Evolutionary conservation across 2,329 filamentous ascomycete genomes (phyloP).

Genomic region (Stachybotrys echinatus): DNA sequence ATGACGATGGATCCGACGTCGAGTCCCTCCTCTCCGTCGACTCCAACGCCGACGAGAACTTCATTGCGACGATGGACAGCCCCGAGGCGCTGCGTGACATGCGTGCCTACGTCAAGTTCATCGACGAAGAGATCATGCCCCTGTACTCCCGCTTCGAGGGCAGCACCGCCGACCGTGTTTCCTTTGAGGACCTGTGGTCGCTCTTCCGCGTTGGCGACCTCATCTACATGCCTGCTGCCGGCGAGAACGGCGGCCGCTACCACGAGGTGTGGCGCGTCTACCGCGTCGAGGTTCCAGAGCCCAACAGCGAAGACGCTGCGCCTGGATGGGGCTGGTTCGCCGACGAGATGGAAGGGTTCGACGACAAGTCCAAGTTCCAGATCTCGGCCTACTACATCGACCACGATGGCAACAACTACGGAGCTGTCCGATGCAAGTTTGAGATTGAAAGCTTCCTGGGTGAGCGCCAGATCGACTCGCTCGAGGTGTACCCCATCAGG

Average conservation of each 20-base stretch:
- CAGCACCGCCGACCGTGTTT: slow-evolving; percentile 22
- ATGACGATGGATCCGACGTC: slow-evolving; percentile 17
- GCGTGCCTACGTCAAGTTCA: slow-evolving; percentile 36
- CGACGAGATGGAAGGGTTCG: slow-evolving; percentile 22
- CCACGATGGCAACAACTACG: slow-evolving; percentile 31
- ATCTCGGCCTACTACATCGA: slow-evolving; percentile 37
- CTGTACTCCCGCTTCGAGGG: slow-evolving; percentile 21
- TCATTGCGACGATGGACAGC: slow-evolving; percentile 30
- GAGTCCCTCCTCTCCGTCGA: slow-evolving; percentile 29
- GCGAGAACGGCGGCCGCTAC: slow-evolving; percentile 28
- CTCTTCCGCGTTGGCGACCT: slow-evolving; percentile 35
- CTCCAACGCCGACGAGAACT: slow-evolving; percentile 28
- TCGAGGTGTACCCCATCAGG: slow-evolving; percentile 33
- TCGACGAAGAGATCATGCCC: slow-evolving; percentile 36
- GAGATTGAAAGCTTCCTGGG: slow-evolving; percentile 29
- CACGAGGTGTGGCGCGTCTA: slow-evolving; percentile 35
- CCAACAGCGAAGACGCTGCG: slow-evolving; percentile 16
- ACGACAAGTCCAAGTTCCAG: slow-evolving; percentile 23
- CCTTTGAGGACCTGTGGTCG: slow-evolving; percentile 36
- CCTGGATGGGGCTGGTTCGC: slow-evolving; percentile 24
- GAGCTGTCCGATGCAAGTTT: slow-evolving; percentile 31
- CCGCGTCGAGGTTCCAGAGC: slow-evolving; percentile 22
- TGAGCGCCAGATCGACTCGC: slow-evolving; percentile 29
- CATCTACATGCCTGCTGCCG: slow-evolving; percentile 30
- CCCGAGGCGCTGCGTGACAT: slow-evolving; percentile 33